Evolutionary conservation across 2,329 filamentous ascomycete genomes (phyloP), one percentile per base, ranked within the genome.

Genomic region (Fusarium hostae): DNA sequence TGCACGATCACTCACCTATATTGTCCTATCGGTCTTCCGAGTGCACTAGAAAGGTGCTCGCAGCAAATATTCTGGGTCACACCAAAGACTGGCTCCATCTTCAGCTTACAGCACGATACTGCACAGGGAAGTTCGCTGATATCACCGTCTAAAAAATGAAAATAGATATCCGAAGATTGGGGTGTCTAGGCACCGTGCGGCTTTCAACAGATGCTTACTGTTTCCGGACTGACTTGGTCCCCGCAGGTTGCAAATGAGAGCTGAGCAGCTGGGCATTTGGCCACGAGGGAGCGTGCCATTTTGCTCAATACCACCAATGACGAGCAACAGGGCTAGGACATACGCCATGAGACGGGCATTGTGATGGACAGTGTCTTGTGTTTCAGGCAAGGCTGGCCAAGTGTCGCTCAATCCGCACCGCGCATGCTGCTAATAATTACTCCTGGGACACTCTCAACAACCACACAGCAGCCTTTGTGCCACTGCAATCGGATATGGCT

Each of bases 361-460:
- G 55, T 44, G 70, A 76, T 75, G 57, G 66, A 56, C 68, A 63
- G 51, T 63, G 55, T 56, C 64, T 68, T 74, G 55, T 57, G 74
- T 76, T 76, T 76, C 74, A 76, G 65, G 57, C 65, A 63, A 44
- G 66, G 52, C 66, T 66, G 41, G 41, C 40, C 40, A 66, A 66
- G 58, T 43, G 30, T 57, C 22, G 34, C 54, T 32, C 40, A 58
- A 24, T 34, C 22, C 24, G 26, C 24, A 30, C 34, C 28, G 24
- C 24, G 24, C 18, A 37, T 34, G 18, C 18, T 37, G 43, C 50
- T 37, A 39, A 28, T 39, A 18, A 60, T 56, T 28, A 26, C 26
- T 43, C 10, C 16, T 22, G 30, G 34, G 13, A 59, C 13, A 45
- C 39, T 39, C 18, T 26, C 22, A 22, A 34, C 32, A 22, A 32